A percentile compares a stretch with the other conserved stretches of the same genome.
These are phyloP conservation scores for Botryotinia convoluta DNA, from an alignment of 2,329 filamentous ascomycete species.

Conservation along the genomic window DNA sequence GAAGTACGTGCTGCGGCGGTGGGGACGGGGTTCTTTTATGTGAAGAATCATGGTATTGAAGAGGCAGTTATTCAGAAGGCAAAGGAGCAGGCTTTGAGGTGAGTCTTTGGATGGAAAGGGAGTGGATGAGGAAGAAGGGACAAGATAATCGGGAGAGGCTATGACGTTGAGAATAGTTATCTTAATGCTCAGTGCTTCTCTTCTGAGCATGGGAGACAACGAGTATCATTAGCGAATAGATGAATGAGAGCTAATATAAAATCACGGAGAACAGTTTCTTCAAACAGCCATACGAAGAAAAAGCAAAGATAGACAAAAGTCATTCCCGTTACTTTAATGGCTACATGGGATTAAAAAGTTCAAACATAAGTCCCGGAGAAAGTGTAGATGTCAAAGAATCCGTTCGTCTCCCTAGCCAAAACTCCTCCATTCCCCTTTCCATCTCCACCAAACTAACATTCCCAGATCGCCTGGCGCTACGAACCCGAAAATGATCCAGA, in stretches of 20 bases:
- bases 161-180: neutral
- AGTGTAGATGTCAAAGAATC: slow-evolving; percentile 51
- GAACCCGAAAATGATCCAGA: slow-evolving; percentile 52
- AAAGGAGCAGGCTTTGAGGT: slow-evolving; percentile 35
- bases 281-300: slow-evolving; percentile 45
- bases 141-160: neutral
- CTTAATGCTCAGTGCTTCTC: neutral
- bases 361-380: slow-evolving; percentile 51
- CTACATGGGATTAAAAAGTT: slow-evolving; percentile 42
- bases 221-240: neutral
- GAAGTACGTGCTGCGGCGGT: slow-evolving; percentile 43
- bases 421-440: neutral
- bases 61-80: slow-evolving; percentile 37
- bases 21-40: slow-evolving; percentile 49
- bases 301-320: slow-evolving; percentile 41
- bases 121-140: too few relatives aligned
- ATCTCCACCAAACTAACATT: neutral
- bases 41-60: slow-evolving; percentile 45
- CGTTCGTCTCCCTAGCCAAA: slow-evolving; percentile 15
- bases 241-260: slow-evolving; percentile 14
- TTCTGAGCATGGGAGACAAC: neutral
- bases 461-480: slow-evolving; percentile 48
- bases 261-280: slow-evolving; percentile 45
- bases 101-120: slow-evolving; percentile 11
- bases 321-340: slow-evolving; percentile 48